Conservation (phyloP, 176 grass and related monocot species). For the Phoenix roebelenii region DNA sequence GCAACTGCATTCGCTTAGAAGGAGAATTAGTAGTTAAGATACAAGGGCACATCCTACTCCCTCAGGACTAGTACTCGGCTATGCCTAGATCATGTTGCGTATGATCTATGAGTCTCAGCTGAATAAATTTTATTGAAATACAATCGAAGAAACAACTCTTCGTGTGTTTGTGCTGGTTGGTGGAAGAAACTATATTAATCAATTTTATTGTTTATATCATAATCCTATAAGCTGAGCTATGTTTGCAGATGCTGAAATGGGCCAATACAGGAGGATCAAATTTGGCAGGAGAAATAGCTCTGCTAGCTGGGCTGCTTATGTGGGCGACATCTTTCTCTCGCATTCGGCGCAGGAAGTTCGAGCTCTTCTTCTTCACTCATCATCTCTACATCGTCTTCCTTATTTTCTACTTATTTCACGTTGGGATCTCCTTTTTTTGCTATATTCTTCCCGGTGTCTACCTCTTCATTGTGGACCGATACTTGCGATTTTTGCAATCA, state of each 20-base stretch:
- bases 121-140: no score
- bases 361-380: slow-evolving; percentile 59
- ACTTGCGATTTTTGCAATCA: slow-evolving; percentile 54
- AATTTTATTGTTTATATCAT: no score
- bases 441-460: slow-evolving; percentile 36
- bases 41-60: no score
- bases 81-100: no score
- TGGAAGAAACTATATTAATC: no score
- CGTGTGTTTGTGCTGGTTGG: no score
- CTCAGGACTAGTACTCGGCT: no score
- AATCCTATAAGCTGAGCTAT: background rate
- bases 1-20: no score
- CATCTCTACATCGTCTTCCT: slow-evolving; percentile 48
- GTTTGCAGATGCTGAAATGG: slow-evolving; percentile 46
- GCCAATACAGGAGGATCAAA: slow-evolving; percentile 15
- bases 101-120: no score
- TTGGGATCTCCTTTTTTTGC: slow-evolving; percentile 32
- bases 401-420: slow-evolving; percentile 38
- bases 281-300: slow-evolving; percentile 42
- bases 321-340: slow-evolving; percentile 37
- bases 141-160: no score
- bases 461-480: slow-evolving; percentile 54
- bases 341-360: slow-evolving; percentile 44
- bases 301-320: slow-evolving; percentile 27
- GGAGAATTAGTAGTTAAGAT: no score